A percentile compares a stretch with the other conserved stretches of the same genome.
These are phyloP conservation scores for Ogataea chonburiensis DNA, from an alignment of 805 yeast genomes.

Conservation along the genomic window DNA sequence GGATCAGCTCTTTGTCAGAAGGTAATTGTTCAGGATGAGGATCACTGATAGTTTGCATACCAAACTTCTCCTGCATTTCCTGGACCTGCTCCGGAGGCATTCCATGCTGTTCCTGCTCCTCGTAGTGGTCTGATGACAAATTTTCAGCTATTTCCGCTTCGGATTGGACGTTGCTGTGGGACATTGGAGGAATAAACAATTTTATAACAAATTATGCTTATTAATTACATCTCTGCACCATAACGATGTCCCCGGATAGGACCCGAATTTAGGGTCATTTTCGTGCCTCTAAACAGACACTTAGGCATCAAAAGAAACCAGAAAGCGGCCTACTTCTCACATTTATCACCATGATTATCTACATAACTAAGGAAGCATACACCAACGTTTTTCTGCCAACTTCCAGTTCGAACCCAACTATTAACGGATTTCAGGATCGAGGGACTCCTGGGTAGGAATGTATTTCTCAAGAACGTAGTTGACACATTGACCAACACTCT, in stretches of 20 bases:
- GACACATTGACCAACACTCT: conserved; percentile 60
- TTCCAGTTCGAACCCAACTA: no score
- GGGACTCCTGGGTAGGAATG: conserved; percentile 34
- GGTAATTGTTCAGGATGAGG: conserved; percentile 52
- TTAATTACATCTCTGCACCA: conserved; percentile 5
- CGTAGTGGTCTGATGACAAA: conserved; percentile 6
- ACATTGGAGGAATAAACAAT: no score
- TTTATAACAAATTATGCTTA: no score
- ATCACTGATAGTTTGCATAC: conserved; percentile 38
- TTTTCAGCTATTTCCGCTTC: conserved; percentile 11
- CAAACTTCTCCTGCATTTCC: conserved; percentile 28
- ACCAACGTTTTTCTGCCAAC: no score
- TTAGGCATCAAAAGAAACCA: no score
- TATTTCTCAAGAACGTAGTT: conserved; percentile 45
- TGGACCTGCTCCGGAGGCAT: conserved; percentile 8
- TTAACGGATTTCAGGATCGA: conserved; percentile 39
- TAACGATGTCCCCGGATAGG: no score
- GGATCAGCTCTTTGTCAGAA: conserved; percentile 66
- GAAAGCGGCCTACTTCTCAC: no score
- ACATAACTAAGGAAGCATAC: conserved; percentile 1
- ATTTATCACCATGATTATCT: conserved; percentile 6
- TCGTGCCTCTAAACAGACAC: no score
- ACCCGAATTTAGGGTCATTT: no score
- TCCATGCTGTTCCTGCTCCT: conserved; percentile 4
- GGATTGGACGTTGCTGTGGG: conserved; percentile 2